Conservation (phyloP, 441 rosid genomes). For the Gossypium trilobum region DNA sequence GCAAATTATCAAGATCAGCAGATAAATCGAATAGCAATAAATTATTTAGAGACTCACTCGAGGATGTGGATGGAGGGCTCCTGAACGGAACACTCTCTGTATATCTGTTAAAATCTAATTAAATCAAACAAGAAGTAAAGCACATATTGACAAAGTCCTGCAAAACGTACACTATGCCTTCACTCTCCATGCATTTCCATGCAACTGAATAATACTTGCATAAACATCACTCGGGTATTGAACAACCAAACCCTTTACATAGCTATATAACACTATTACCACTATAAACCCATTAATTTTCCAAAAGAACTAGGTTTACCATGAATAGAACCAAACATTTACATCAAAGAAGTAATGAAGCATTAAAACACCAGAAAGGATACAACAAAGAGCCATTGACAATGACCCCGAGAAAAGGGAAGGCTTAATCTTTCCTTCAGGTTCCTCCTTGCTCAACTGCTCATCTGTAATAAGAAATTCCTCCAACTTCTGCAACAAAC, state of each 20-base stretch:
- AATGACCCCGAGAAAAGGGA: conserved; percentile 80
- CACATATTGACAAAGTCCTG: background rate
- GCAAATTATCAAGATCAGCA: background rate
- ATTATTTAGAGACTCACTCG: conserved; percentile 48
- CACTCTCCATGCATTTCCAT: background rate
- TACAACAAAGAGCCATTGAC: conserved; percentile 97
- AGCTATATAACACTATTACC: background rate
- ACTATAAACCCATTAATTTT: background rate
- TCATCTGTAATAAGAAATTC: conserved; percentile 64
- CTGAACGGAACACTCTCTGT: conserved; percentile 76
- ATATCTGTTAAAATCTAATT: conserved; percentile 45
- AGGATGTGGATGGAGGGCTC: conserved; percentile 75
- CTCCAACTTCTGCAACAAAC: conserved; percentile 55
- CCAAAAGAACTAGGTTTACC: background rate
- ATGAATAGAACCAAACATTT: background rate
- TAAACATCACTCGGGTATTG: background rate
- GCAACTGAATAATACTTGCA: background rate
- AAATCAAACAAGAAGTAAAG: conserved; percentile 32
- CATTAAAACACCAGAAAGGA: conserved; percentile 33
- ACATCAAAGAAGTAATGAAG: conserved; percentile 3
- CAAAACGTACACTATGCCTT: background rate
- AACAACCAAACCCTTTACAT: conserved; percentile 2
- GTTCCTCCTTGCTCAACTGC: conserved; percentile 35
- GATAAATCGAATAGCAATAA: conserved; percentile 8
- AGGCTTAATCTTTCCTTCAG: conserved; percentile 37